phyloP scores from a whole-genome alignment of 805 yeast genomes.

The Scheffersomyces coipomensis region DNA sequence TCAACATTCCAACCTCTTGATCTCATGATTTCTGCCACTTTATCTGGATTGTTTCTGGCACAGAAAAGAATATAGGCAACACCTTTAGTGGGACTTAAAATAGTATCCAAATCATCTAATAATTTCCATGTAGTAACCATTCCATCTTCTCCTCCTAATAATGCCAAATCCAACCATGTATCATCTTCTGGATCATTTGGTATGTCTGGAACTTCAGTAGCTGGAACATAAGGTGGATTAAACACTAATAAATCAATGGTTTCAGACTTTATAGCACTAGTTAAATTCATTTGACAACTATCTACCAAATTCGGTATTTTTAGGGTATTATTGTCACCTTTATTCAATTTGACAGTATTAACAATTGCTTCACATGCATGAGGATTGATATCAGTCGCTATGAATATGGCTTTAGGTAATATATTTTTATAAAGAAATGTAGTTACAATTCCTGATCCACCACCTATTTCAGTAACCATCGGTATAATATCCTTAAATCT shows the following conservation, averaged over 20 bases:
- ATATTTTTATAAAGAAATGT: constrained; percentile 68
- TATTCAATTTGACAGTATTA: constrained; percentile 21
- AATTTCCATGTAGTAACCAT: constrained; percentile 79
- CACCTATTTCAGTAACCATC: constrained; percentile 77
- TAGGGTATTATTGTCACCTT: neutral
- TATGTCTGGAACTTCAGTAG: constrained; percentile 63
- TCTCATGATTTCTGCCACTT: constrained; percentile 50
- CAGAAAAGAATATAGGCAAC: constrained; percentile 88
- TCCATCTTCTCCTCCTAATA: constrained; percentile 87
- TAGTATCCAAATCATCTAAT: constrained; percentile 49
- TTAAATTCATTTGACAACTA: constrained; percentile 54
- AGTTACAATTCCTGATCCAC: constrained; percentile 89
- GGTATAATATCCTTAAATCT: constrained; percentile 33
- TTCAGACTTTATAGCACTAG: constrained; percentile 44
- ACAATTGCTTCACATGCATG: constrained; percentile 58
- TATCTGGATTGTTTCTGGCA: constrained; percentile 80
- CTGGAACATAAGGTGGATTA: constrained; percentile 97
- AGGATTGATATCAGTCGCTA: constrained; percentile 81
- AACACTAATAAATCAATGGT: constrained; percentile 74
- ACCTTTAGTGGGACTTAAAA: constrained; percentile 55
- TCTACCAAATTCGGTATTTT: constrained; percentile 14
- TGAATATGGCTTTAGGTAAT: constrained; percentile 46
- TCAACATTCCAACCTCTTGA: constrained; percentile 52
- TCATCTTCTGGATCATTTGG: constrained; percentile 49
- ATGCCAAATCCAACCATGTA: constrained; percentile 85